These are phyloP conservation scores for Polytrichum commune DNA, from an alignment of 225 moss, liverwort and hornwort genomes.

Conservation along the genomic window DNA sequence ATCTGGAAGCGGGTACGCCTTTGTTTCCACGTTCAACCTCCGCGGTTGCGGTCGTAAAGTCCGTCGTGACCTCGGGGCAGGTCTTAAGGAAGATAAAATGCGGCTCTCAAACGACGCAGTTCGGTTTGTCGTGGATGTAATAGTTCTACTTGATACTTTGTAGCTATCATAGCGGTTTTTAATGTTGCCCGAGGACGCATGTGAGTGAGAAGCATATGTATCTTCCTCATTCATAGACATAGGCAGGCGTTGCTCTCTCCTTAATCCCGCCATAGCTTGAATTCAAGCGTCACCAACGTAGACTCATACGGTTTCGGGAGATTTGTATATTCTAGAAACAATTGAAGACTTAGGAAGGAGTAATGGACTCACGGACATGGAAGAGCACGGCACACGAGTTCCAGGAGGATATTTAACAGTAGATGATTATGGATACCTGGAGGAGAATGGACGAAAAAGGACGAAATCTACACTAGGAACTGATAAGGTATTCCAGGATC, in stretches of 20 bases:
- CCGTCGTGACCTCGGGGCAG: constrained; percentile 8
- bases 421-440: neutral
- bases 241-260: neutral
- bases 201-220: neutral
- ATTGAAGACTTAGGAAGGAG: neutral
- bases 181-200: neutral
- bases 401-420: neutral
- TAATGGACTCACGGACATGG: neutral
- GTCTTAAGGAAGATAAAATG: neutral
- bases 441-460: neutral
- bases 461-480: neutral
- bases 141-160: neutral
- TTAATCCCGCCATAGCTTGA: neutral
- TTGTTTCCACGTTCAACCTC: neutral
- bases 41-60: constrained; percentile 3
- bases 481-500: neutral
- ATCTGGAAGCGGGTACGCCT: constrained; percentile 18
- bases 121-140: neutral
- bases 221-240: neutral
- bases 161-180: constrained; percentile 3
- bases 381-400: neutral
- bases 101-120: neutral
- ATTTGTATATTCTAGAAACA: neutral
- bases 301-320: neutral
- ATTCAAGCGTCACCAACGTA: neutral